Percentiles rank a stretch among this genome's conserved stretches.
These are phyloP conservation scores for Aegle marmelos DNA, from an alignment of 345 rosid genomes.

Conservation along the genomic window DNA sequence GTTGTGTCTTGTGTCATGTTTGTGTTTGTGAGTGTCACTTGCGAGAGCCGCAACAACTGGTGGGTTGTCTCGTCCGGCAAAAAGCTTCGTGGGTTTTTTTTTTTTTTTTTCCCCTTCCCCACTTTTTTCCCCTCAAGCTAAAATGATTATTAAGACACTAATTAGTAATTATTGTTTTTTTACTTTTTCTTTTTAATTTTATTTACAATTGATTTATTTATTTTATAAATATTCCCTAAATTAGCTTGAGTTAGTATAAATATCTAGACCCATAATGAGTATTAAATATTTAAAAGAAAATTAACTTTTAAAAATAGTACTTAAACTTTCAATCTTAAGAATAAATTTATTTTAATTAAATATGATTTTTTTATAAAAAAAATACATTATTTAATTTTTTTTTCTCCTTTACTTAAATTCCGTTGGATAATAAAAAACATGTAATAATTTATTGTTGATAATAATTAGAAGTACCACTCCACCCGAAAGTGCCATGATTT, in stretches of 20 bases:
- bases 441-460: neutral
- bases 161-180: neutral
- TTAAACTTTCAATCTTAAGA: too few relatives aligned
- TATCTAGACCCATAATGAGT: too few relatives aligned
- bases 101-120: neutral
- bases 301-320: too few relatives aligned
- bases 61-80: constrained; percentile 48
- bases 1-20: too few relatives aligned
- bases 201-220: too few relatives aligned
- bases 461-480: neutral
- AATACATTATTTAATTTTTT: neutral
- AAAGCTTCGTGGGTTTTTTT: constrained; percentile 14
- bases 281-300: too few relatives aligned
- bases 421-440: neutral
- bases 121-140: constrained; percentile 5
- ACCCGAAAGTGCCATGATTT: neutral
- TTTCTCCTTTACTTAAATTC: neutral
- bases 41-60: constrained; percentile 49
- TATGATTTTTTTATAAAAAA: too few relatives aligned
- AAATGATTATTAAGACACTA: constrained; percentile 7
- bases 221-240: too few relatives aligned
- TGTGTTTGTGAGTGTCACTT: constrained; percentile 20
- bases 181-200: neutral
- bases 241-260: too few relatives aligned
- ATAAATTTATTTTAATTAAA: too few relatives aligned